Evolutionary conservation across 1,284 basidiomycete genomes (phyloP).

Genomic region (Irpex sp.): DNA sequence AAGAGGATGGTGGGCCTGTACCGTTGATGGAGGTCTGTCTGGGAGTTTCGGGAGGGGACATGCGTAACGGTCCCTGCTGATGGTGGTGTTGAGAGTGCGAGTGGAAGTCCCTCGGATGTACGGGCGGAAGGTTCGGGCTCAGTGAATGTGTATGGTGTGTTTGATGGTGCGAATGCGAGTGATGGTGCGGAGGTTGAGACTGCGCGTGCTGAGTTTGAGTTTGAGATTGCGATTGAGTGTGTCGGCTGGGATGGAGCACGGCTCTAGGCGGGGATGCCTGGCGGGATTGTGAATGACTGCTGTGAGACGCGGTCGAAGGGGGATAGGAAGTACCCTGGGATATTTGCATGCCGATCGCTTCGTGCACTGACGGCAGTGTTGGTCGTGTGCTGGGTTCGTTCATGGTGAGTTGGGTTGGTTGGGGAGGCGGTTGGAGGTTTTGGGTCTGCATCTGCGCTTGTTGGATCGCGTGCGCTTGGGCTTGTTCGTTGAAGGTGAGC

Average conservation of each 20-base stretch:
- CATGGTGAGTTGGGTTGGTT: conserved; percentile 20
- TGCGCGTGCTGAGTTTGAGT: conserved; percentile 17
- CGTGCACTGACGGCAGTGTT: conserved; percentile 12
- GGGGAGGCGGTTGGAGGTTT: conserved; percentile 22
- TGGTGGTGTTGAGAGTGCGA: neutral
- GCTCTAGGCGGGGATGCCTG: conserved; percentile 17
- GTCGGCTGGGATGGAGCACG: conserved; percentile 26
- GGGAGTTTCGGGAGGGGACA: conserved; percentile 2
- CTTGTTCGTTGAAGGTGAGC: conserved; percentile 25
- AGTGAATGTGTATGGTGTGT: neutral
- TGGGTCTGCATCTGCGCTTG: conserved; percentile 35
- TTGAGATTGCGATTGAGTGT: conserved; percentile 13
- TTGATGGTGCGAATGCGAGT: neutral
- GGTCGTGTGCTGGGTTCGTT: conserved; percentile 15
- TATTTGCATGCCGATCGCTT: neutral
- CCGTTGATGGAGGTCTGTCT: conserved; percentile 3
- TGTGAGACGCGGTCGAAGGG: conserved; percentile 18
- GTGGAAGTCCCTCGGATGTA: conserved; percentile 2
- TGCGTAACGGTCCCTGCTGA: neutral
- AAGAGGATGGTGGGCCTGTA: neutral
- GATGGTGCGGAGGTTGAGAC: conserved; percentile 2
- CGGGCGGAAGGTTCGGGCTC: conserved; percentile 8
- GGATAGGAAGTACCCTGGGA: neutral
- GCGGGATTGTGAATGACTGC: conserved; percentile 13
- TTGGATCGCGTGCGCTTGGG: conserved; percentile 16